Conservation (phyloP, 208 protist genomes). For the Leishmania aethiopica region DNA sequence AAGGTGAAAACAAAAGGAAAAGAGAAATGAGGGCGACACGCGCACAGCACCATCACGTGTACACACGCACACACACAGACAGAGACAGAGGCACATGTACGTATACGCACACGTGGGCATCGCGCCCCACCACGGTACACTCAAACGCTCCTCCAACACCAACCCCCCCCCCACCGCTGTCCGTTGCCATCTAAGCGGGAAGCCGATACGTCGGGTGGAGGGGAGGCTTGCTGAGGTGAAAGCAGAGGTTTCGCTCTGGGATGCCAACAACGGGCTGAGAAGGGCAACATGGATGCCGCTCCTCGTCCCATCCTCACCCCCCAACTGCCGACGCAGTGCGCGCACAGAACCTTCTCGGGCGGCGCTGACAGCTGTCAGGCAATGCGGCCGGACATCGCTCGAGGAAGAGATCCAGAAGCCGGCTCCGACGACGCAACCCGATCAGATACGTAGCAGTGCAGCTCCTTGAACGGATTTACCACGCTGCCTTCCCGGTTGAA, state of each 20-base stretch:
- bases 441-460: constrained; percentile 47
- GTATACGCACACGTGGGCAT: too few relatives aligned
- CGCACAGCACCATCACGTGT: too few relatives aligned
- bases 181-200: too few relatives aligned
- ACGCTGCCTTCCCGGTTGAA: constrained; percentile 44
- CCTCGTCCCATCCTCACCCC: not conserved
- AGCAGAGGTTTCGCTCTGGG: not conserved
- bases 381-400: not conserved
- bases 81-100: too few relatives aligned
- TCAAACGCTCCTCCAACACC: too few relatives aligned
- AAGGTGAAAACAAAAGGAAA: not conserved
- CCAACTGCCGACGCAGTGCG: not conserved
- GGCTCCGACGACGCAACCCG: not conserved
- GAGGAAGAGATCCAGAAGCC: not conserved
- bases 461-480: constrained; percentile 24
- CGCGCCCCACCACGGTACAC: too few relatives aligned
- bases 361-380: not conserved
- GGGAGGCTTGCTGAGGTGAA: not conserved
- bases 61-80: too few relatives aligned
- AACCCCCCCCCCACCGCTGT: too few relatives aligned
- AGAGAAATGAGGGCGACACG: not conserved
- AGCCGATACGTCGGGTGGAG: too few relatives aligned
- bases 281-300: not conserved
- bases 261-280: not conserved
- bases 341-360: not conserved